Evolutionary conservation across 75 land plant species (phyloP), one percentile per base, ranked within the genome.

Genomic region (Pinus albicaulis): DNA sequence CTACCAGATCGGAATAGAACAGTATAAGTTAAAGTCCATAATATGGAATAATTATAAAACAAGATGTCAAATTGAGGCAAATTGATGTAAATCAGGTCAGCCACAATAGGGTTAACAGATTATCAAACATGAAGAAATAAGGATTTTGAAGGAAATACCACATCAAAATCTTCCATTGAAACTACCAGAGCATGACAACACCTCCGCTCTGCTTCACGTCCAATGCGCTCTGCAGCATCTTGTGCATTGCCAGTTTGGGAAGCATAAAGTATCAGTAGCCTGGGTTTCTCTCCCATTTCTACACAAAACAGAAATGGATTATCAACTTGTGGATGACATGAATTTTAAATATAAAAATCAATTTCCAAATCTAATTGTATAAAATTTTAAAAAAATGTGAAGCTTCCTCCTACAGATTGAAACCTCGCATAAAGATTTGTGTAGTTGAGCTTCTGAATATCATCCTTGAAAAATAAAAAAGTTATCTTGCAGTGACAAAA

Each of bases 161-260:
- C 80, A 76, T 92, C 89, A 52, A 84, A 95, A 5, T 80, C 78
- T 34, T 92, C 96, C 75, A 88, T 77, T 41, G 97, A 88, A 26
- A 85, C 56, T 17, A 88, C 83, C 7, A 75, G 72, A 53, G 85
- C 80, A 34, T 79, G 77, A 74, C 88, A 92, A 22, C 82, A 89
- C 23, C 82, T 80, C 64, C 91, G 89, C 56, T 84, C 94, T 23
- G 98, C 95, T 82, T 98, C 98, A 3, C 99, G 88, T 22, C 83
- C 92, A 41, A 95, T 74, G 14, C 98, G 89, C 65, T 98, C 99
- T 10, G 99, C 99, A 1, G 88, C 98, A 66, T 97, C 99, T 76
- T 89, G 66, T 0, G 99, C 98, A 65, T 94, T 98, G 17, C 99
- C 99, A 17, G 98, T 98, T 82, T 98, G 91, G 1, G 98, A 77